Evolutionary conservation across 352 stramenopile species (phyloP), one percentile per base, ranked within the genome.

Genomic region (Aphanomyces euteiches): DNA sequence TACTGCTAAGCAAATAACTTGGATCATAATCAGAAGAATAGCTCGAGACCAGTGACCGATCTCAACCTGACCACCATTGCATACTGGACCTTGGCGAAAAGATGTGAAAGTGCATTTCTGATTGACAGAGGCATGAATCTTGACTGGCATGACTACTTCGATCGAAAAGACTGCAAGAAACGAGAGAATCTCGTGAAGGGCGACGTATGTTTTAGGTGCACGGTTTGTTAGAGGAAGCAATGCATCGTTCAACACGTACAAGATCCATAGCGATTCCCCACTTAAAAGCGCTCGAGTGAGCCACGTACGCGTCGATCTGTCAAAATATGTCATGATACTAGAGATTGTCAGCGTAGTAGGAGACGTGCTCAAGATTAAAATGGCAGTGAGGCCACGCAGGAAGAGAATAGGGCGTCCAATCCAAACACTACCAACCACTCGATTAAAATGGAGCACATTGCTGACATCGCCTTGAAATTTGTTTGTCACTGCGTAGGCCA

Each of bases 381-480:
- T 56, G 3, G 59, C 59, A 21, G 59, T 67, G 40, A 48, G 7
- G n/a, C 59, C 59, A 4, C 59, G 59, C 19, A 67, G 38, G 43
- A 54, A 39, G 41, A 67, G 59, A n/a, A 67, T 15, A n/a, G 59
- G 59, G 15, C 59, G 59, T 41, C 59, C 59, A 45, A 67, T 56
- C 59, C 59, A 67, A 19, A 40, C 39, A 12, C 39, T 28, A 7
- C 59, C 59, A 7, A 67, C 41, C n/a, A 54, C n/a, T 4, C 59
- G 59, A 50, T 67, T 67, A 19, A 56, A 21, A 8, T 15, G 38
- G 4, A 54, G 43, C 4, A 67, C 19, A 36, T 67, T 67, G 40
- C 41, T 28, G 5, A 41, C 59, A 19, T 40, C 43, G 43, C 43
- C 28, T 28, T 28, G 43, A 28, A 56, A 7, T 21, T 40, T 41